Evolutionary conservation across 257 asterid species (phyloP), one percentile per base, ranked within the genome.

Genomic region (Penstemon davidsonii): DNA sequence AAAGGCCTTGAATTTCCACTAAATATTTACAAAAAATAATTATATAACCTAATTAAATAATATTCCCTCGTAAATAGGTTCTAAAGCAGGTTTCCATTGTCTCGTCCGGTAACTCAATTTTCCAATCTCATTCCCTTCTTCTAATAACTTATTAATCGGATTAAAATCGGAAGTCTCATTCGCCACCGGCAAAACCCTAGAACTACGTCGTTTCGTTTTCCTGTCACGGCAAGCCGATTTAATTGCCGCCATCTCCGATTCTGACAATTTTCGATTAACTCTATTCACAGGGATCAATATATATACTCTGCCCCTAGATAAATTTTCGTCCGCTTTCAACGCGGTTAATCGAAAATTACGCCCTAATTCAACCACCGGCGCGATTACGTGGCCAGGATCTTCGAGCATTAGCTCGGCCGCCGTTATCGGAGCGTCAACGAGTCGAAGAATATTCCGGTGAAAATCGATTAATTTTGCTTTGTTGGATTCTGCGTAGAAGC

Each of bases 351-450:
- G 75, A 12, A 19, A 49, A 55, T 61, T 60, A 2, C 45, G 44
- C 39, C 60, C 66, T 45, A 78, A 9, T 4, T 60, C 61, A 11
- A 10, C 8, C 8, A 42, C 46, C 55, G 74, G 77, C 12, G 84
- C 63, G 38, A 82, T 64, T 1, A 78, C 49, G 61, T 64, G 57
- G 10, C 81, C 81, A 12, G 84, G 82, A 7, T 79, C 78, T 13
- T 82, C 82, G 9, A 79, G 71, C 87, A 76, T 79, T 0, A 82
- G 64, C 63, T 82, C 83, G 10, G 81, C 81, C 0, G 87, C 85
- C 39, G 81, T 77, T 3, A 68, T 43, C 47, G 87, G 80, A 9
- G 44, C 57, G 45, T 73, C 71, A 13, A 83, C 69, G 11, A 46
- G 18, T 7, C 73, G 70, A 12, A 63, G 43, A 6, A 53, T 9